These are phyloP conservation scores for Papiliotrema nemorosa DNA, from an alignment of 1,284 basidiomycete genomes.

Conservation along the genomic window DNA sequence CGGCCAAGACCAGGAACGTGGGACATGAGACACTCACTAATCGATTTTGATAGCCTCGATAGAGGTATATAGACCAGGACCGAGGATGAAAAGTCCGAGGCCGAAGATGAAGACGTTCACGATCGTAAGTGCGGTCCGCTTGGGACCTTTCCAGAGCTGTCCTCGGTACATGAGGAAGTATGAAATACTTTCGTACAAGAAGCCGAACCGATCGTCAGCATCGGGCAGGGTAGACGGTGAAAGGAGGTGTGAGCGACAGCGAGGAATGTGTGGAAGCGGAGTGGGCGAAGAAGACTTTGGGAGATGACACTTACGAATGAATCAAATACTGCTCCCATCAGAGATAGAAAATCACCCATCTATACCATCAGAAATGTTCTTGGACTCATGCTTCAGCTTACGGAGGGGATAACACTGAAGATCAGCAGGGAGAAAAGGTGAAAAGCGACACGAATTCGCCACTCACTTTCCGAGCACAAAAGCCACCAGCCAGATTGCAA, in stretches of 20 bases:
- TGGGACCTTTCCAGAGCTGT: slow-evolving; percentile 29
- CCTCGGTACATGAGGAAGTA: slow-evolving; percentile 50
- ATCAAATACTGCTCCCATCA: slow-evolving; percentile 44
- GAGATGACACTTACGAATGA: slow-evolving; percentile 14
- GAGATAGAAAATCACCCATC: slow-evolving; percentile 52
- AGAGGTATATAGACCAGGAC: slow-evolving; percentile 52
- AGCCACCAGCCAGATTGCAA: slow-evolving; percentile 58
- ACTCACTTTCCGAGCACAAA: slow-evolving; percentile 59
- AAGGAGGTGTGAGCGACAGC: too few species aligned
- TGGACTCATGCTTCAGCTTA: too few species aligned
- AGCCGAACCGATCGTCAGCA: too few species aligned
- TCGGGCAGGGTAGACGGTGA: too few species aligned
- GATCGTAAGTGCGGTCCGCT: slow-evolving; percentile 28
- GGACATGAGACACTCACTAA: too few species aligned
- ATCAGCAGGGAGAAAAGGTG: neutral
- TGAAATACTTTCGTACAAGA: slow-evolving; percentile 53
- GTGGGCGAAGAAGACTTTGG: neutral
- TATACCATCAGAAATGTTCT: too few species aligned
- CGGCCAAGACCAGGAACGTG: too few species aligned
- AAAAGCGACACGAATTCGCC: neutral
- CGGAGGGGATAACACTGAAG: slow-evolving; percentile 44
- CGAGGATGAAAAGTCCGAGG: slow-evolving; percentile 51
- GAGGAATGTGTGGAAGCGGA: neutral
- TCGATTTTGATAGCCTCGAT: slow-evolving; percentile 51
- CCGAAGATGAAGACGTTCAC: slow-evolving; percentile 49